Conservation (phyloP, 2,329 filamentous ascomycete genomes). For the Aspergillus sp. region DNA sequence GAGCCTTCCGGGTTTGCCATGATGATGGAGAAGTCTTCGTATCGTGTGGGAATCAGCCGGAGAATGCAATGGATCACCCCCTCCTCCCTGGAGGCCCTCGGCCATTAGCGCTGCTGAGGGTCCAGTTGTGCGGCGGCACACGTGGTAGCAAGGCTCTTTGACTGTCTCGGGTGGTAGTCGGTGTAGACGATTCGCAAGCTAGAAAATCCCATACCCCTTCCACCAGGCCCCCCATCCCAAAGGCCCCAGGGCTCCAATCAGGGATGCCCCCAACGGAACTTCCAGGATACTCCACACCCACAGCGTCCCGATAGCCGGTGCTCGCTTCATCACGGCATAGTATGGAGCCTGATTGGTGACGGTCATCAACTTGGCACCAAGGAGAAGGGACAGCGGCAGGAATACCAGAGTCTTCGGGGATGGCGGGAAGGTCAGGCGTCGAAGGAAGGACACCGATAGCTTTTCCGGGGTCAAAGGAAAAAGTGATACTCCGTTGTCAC, state of each 20-base stretch:
- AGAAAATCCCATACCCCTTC: conserved; percentile 44
- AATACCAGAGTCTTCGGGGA: conserved; percentile 25
- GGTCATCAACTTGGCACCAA: conserved; percentile 71
- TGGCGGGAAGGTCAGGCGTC: conserved; percentile 26
- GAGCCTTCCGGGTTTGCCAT: too few species aligned
- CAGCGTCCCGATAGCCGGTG: conserved; percentile 77
- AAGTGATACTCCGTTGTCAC: conserved; percentile 10
- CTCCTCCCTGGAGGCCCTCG: too few species aligned
- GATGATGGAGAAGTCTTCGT: too few species aligned
- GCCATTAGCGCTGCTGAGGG: too few species aligned
- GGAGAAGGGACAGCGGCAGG: conserved; percentile 23
- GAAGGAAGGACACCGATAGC: conserved; percentile 19
- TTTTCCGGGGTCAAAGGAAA: conserved; percentile 20
- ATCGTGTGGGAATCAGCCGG: too few species aligned
- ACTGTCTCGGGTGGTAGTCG: too few species aligned
- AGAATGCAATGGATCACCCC: too few species aligned
- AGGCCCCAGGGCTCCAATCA: conserved; percentile 47
- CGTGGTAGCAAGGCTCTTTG: too few species aligned
- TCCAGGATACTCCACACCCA: conserved; percentile 95
- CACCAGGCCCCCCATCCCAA: conserved; percentile 45
- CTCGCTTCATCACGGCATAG: conserved; percentile 81
- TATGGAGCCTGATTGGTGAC: conserved; percentile 75
- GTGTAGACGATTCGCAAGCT: background rate
- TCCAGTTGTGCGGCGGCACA: too few species aligned
- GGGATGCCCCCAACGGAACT: conserved; percentile 61